These are phyloP conservation scores for Solanum habrochaites DNA, from an alignment of 257 asterid genomes.

Conservation along the genomic window DNA sequence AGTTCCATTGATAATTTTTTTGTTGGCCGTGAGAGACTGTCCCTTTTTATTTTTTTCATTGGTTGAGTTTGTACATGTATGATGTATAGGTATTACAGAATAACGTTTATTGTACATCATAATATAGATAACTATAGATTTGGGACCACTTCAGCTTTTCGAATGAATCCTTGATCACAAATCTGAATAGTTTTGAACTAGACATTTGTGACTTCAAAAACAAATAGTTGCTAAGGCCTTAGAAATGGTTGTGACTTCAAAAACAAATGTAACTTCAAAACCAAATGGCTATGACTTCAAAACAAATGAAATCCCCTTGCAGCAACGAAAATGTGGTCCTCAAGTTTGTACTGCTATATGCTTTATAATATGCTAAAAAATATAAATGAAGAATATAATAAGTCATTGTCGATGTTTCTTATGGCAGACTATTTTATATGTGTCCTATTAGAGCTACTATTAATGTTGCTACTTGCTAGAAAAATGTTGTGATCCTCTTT, in stretches of 20 bases:
- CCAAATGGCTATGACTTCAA: no score
- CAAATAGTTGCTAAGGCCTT: neutral
- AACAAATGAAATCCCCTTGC: neutral
- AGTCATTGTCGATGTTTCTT: neutral
- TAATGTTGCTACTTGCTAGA: no score
- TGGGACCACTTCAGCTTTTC: no score
- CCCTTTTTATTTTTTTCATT: no score
- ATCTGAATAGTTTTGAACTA: neutral
- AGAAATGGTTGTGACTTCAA: neutral
- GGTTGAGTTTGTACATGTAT: no score
- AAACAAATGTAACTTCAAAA: no score
- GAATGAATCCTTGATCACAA: neutral
- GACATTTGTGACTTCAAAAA: neutral
- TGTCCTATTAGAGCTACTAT: neutral
- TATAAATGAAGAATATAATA: neutral
- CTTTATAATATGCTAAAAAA: slow-evolving; percentile 2
- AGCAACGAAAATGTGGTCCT: slow-evolving; percentile 22
- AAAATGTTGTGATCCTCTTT: no score
- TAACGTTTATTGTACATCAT: no score
- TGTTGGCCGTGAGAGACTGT: no score
- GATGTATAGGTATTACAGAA: no score
- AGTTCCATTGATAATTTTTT: no score
- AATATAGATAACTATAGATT: no score
- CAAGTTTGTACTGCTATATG: neutral
- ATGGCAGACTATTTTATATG: neutral